Evolutionary conservation across 305 asterid species (phyloP).

Genomic region (Fraxinus paxiana): DNA sequence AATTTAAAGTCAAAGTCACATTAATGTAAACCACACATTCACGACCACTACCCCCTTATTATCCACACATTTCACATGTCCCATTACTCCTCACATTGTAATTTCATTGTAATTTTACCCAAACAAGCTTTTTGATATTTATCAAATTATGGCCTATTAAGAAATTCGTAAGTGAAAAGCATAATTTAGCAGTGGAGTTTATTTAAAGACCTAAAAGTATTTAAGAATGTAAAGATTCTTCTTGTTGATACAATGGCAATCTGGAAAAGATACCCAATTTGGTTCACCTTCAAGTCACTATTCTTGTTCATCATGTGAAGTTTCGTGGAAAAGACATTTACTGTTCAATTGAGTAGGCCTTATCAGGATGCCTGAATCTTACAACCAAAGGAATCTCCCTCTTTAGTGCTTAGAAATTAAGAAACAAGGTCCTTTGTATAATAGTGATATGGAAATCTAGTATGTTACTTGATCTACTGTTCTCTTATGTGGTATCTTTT

Average conservation of each 20-base stretch:
- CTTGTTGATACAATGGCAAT: slow-evolving; percentile 5
- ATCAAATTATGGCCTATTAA: not conserved
- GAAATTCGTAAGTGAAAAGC: not conserved
- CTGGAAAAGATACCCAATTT: not conserved
- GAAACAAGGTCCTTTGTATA: slow-evolving; percentile 4
- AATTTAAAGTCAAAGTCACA: not conserved
- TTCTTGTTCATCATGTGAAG: slow-evolving; percentile 1
- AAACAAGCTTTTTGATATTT: not conserved
- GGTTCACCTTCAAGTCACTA: not conserved
- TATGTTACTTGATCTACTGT: slow-evolving; percentile 9
- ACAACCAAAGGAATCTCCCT: not conserved
- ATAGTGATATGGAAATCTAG: slow-evolving; percentile 20
- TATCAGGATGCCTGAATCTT: not conserved
- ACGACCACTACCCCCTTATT: not conserved
- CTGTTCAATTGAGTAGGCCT: slow-evolving; percentile 3
- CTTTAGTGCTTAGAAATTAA: slow-evolving; percentile 11
- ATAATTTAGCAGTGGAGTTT: not conserved
- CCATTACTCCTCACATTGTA: not conserved
- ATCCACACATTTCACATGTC: not conserved
- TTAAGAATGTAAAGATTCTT: not conserved
- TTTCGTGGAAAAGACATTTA: not conserved
- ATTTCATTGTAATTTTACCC: not conserved
- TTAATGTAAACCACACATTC: not conserved
- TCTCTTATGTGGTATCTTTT: slow-evolving; percentile 26
- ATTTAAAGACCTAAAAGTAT: not conserved